phyloP scores from a whole-genome alignment of 129 eudicot genomes.

The Kitagawia praeruptora region DNA sequence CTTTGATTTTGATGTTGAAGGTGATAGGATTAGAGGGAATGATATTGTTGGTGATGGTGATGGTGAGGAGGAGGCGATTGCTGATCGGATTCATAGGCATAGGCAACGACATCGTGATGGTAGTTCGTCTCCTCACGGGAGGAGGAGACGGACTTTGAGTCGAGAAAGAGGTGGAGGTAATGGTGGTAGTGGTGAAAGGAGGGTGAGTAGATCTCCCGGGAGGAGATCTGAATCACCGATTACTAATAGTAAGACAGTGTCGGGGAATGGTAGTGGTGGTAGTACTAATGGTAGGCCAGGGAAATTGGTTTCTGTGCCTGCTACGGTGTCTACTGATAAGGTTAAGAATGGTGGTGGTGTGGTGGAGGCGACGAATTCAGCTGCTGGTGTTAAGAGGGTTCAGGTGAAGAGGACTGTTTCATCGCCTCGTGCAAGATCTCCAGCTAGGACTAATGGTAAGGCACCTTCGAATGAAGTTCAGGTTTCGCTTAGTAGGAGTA shows the following conservation, averaged over 20 bases:
- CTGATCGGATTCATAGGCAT: conserved; percentile 38
- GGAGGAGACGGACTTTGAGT: conserved; percentile 59
- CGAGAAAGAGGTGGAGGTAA: conserved; percentile 51
- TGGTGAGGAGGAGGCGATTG: conserved; percentile 36
- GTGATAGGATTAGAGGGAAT: conserved; percentile 6
- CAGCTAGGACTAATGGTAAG: conserved; percentile 41
- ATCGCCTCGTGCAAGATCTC: conserved; percentile 77
- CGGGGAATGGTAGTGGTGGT: conserved; percentile 10
- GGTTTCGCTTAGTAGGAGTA: conserved; percentile 62
- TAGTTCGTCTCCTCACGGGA: conserved; percentile 40
- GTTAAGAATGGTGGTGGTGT: conserved; percentile 45
- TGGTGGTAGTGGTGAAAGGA: conserved; percentile 36
- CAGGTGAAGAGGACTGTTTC: conserved; percentile 66
- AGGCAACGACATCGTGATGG: conserved; percentile 44
- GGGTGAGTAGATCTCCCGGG: conserved; percentile 94
- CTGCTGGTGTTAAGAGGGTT: conserved; percentile 35
- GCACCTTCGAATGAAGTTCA: conserved; percentile 17
- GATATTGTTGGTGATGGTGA: conserved; percentile 12
- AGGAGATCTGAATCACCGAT: conserved; percentile 84
- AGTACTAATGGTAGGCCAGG: conserved; percentile 46
- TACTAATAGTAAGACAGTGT: conserved; percentile 7
- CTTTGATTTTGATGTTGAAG: conserved; percentile 52
- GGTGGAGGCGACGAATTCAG: conserved; percentile 3
- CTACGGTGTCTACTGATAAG: conserved; percentile 49
- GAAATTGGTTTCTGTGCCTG: conserved; percentile 95